A percentile compares a stretch with the other conserved stretches of the same genome.
Evolutionary conservation across 352 stramenopile species (phyloP).

Genomic region (Phytophthora melonis): DNA sequence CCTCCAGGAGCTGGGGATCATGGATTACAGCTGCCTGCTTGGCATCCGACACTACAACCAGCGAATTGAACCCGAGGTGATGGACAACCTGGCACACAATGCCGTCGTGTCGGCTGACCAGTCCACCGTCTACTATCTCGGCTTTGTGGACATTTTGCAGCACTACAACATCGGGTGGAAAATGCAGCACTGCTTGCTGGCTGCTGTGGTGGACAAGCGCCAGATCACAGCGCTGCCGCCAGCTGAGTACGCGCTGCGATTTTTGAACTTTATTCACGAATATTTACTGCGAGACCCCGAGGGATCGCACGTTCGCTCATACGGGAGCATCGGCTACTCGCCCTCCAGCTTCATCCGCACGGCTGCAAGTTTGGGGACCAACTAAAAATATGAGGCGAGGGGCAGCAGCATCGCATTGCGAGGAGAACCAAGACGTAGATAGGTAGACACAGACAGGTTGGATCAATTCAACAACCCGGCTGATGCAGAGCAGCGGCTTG

Average conservation of each 20-base stretch:
- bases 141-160: slow-evolving; percentile 89
- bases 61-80: slow-evolving; percentile 52
- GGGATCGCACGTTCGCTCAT: slow-evolving; percentile 66
- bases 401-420: slow-evolving; percentile 17
- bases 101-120: slow-evolving; percentile 82
- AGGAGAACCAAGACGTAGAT: slow-evolving; percentile 17
- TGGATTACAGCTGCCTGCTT: slow-evolving; percentile 90
- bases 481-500: slow-evolving; percentile 33
- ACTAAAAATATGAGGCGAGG: slow-evolving; percentile 29
- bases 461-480: slow-evolving; percentile 17
- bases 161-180: slow-evolving; percentile 90
- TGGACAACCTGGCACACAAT: slow-evolving; percentile 76
- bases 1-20: slow-evolving; percentile 87
- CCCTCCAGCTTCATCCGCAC: slow-evolving; percentile 35
- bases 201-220: slow-evolving; percentile 74
- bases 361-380: not conserved
- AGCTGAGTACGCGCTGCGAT: slow-evolving; percentile 86
- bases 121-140: slow-evolving; percentile 82
- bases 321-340: slow-evolving; percentile 70
- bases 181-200: slow-evolving; percentile 81
- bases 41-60: slow-evolving; percentile 73
- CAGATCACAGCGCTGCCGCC: slow-evolving; percentile 84
- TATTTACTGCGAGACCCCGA: slow-evolving; percentile 79
- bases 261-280: slow-evolving; percentile 88
- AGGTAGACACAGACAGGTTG: slow-evolving; percentile 8